Evolutionary conservation across 2,329 filamentous ascomycete species (phyloP).

Genomic region (Coniochaeta hoffmannii): DNA sequence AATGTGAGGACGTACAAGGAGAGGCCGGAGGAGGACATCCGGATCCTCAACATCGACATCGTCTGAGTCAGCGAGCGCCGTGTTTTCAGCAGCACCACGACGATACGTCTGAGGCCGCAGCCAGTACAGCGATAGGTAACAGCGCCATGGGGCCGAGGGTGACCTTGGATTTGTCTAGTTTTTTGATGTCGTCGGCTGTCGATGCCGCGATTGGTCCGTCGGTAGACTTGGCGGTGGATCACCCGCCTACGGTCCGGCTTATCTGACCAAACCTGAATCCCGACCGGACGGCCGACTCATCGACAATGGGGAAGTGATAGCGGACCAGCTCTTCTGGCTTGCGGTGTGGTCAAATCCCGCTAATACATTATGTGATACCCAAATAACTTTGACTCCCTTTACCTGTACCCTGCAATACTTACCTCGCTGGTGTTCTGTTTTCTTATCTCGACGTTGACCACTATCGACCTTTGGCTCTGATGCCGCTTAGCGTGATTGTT

Average conservation of each 20-base stretch:
- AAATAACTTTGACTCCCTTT: neutral
- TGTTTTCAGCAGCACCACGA: neutral
- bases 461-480: neutral
- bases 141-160: neutral
- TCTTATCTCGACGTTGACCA: neutral
- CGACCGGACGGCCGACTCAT: neutral
- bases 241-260: neutral
- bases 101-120: neutral
- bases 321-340: neutral
- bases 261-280: neutral
- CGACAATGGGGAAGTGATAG: neutral
- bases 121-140: neutral
- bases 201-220: neutral
- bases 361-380: neutral
- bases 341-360: neutral
- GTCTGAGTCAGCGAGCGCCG: conserved; percentile 10
- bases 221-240: neutral
- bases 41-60: conserved; percentile 82
- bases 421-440: neutral
- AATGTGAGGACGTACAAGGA: conserved; percentile 81
- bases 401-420: neutral
- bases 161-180: neutral
- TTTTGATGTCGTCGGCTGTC: neutral
- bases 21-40: conserved; percentile 94
- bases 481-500: neutral